Conservation (phyloP, 2,329 filamentous ascomycete species). For the Venturia asperata region DNA sequence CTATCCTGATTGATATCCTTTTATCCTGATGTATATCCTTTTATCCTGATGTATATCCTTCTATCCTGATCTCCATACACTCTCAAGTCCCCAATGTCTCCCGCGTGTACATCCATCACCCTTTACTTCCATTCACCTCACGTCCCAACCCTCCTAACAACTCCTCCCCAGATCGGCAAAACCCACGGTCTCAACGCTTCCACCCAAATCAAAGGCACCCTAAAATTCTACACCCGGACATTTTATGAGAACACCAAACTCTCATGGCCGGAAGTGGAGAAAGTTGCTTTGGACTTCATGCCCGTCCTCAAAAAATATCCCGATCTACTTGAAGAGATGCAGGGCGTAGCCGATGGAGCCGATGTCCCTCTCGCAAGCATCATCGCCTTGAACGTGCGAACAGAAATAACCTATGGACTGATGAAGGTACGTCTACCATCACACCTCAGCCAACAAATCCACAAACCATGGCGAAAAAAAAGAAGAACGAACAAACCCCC, state of each 20-base stretch:
- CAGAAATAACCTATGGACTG: conserved; percentile 51
- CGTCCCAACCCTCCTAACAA: background rate
- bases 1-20: too few species aligned
- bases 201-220: conserved; percentile 36
- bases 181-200: conserved; percentile 39
- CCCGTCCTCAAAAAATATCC: conserved; percentile 39
- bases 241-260: conserved; percentile 43
- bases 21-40: too few species aligned
- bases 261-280: conserved; percentile 40
- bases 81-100: background rate
- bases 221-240: conserved; percentile 42
- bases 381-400: conserved; percentile 52
- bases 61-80: background rate
- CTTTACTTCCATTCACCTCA: background rate
- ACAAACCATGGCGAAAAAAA: background rate
- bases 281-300: conserved; percentile 43
- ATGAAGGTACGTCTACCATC: conserved; percentile 32
- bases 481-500: background rate
- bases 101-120: background rate
- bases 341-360: conserved; percentile 45
- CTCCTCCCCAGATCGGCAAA: conserved; percentile 40
- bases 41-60: too few species aligned
- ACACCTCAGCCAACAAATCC: background rate
- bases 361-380: conserved; percentile 43
- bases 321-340: conserved; percentile 39